Evolutionary conservation across 768 basidiomycete species (phyloP).

Genomic region (Suillus discolor): DNA sequence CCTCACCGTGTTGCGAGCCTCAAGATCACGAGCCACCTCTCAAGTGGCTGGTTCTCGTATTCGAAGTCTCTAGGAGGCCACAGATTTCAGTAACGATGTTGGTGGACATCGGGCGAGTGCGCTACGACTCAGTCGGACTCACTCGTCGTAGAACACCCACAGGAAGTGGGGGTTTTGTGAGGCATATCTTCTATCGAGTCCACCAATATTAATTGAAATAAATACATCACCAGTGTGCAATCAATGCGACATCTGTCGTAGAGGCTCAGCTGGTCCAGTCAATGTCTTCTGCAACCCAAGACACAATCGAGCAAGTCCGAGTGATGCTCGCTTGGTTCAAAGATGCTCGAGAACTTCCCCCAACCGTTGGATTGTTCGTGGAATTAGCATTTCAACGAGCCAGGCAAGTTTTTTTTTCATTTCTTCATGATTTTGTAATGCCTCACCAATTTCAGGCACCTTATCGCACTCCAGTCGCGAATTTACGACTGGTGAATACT

Average conservation of each 20-base stretch:
- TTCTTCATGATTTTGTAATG: too few relatives aligned
- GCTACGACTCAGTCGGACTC: constrained; percentile 16
- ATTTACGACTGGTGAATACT: too few relatives aligned
- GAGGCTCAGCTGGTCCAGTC: too few relatives aligned
- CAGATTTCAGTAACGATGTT: neutral
- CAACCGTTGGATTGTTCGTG: too few relatives aligned
- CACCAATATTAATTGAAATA: neutral
- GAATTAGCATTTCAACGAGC: too few relatives aligned
- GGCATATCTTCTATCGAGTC: constrained; percentile 18
- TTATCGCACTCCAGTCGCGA: too few relatives aligned
- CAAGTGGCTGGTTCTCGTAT: constrained; percentile 49
- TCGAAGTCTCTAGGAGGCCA: constrained; percentile 48
- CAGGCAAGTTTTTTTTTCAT: too few relatives aligned
- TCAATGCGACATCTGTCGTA: constrained; percentile 30
- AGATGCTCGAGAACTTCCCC: too few relatives aligned
- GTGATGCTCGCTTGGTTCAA: too few relatives aligned
- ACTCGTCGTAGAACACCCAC: constrained; percentile 63
- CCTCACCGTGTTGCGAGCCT: constrained; percentile 55
- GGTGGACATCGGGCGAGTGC: neutral
- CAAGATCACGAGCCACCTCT: constrained; percentile 59
- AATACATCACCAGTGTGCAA: constrained; percentile 45
- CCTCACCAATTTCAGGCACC: too few relatives aligned
- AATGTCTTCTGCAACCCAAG: too few relatives aligned
- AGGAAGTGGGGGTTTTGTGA: constrained; percentile 56
- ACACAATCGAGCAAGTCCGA: too few relatives aligned